Conservation (phyloP, 768 basidiomycete species). For the Kwoniella bestiolae region DNA sequence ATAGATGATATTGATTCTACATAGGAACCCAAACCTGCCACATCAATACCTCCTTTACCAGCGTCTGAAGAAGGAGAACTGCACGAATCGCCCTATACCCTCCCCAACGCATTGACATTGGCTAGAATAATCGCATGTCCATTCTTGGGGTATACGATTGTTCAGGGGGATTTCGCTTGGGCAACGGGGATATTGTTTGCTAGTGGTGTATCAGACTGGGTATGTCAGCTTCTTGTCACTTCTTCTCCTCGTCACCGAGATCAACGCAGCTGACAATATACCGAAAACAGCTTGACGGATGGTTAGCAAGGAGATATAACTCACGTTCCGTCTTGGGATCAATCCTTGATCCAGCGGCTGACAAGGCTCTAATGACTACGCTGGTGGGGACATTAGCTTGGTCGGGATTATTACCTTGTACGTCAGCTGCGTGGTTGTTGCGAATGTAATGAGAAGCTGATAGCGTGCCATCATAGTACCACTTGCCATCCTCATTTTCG, state of each 20-base stretch:
- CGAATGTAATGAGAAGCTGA: neutral
- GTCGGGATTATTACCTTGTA: conserved; percentile 81
- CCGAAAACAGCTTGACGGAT: conserved; percentile 82
- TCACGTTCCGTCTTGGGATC: conserved; percentile 92
- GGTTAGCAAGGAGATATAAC: conserved; percentile 79
- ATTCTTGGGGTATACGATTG: conserved; percentile 84
- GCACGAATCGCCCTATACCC: conserved; percentile 67
- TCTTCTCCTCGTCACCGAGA: conserved; percentile 10
- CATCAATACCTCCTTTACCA: conserved; percentile 19
- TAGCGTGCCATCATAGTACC: conserved; percentile 65
- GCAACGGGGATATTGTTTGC: conserved; percentile 85
- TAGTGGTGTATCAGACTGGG: conserved; percentile 90
- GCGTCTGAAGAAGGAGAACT: conserved; percentile 35
- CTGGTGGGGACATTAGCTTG: conserved; percentile 82
- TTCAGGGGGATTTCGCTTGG: conserved; percentile 75
- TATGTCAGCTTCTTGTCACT: conserved; percentile 59
- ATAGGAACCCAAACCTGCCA: conserved; percentile 11
- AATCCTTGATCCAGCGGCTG: conserved; percentile 94
- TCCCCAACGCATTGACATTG: conserved; percentile 86
- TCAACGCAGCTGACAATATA: conserved; percentile 6
- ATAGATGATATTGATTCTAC: neutral
- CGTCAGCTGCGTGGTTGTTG: conserved; percentile 45
- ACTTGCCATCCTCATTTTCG: conserved; percentile 81
- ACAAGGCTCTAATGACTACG: conserved; percentile 94
- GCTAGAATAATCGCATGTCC: conserved; percentile 90